Base-by-base conservation (phyloP, 306 rosid genomes). In the Heteromeles arbutifolia region DNA sequence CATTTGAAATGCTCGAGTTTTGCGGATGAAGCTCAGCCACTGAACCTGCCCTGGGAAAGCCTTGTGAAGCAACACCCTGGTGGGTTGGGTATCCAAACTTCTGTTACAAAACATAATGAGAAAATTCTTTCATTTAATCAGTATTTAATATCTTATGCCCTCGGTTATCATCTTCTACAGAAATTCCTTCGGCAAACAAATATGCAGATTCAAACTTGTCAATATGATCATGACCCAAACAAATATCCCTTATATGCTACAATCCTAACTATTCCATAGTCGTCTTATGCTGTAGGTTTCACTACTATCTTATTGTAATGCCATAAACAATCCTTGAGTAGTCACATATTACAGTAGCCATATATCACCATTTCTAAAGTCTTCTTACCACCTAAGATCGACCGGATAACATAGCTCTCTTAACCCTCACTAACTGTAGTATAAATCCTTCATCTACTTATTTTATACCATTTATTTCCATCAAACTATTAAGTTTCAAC, bases 41-140 rank as follows among this genome's bases (percentile, higher is more conserved):
- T 78, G 84, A 22, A 54, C 78, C 77, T 25, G 52, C 78, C 70
- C 82, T 85, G 22, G 86, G 72, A 56, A 86, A 77, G 74, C 86
- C 97, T 80, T 77, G 94, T 11, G 85, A 22, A 58, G 86, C 63
- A 78, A 69, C 73, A 70, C 78, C 74, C 8, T 85, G 89, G 77
- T 70, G 18, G 82, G 69, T 41, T 70, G 87, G 32, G 87, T 31
- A 68, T 80, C 53, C 59, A 77, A n/a, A 41, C 21, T 34, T 13
- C n/a, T 10, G 29, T 12, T 22, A 5, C 14, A 59, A 9, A 32
- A 69, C 17, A 67, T 21, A 67, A 67, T 19, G 32, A 64, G 15
- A 74, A 13, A 22, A 19, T 61, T 10, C 69, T 41, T 12, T 24
- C 19, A n/a, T 19, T 43, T 74, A 4, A 26, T 11, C 8, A 43